Percentiles rank a stretch among this genome's conserved stretches.
Evolutionary conservation across 2,329 filamentous ascomycete species (phyloP).

Genomic region (Diaporthe sp.): DNA sequence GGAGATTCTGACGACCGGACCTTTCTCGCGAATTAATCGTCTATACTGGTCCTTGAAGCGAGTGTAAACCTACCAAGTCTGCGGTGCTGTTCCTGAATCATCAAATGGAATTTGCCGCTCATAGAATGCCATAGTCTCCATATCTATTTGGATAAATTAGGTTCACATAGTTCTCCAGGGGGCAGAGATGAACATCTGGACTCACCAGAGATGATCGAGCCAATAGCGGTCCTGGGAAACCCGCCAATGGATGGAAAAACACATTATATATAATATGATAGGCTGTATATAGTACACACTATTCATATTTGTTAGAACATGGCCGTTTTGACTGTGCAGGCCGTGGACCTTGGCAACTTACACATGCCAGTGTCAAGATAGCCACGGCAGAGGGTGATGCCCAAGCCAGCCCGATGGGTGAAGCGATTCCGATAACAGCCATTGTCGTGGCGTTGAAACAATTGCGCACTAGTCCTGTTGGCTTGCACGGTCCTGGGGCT

Average conservation of each 20-base stretch:
- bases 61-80: background rate
- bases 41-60: too few relatives aligned
- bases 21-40: background rate
- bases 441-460: background rate
- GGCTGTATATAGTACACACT: background rate
- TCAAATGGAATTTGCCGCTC: background rate
- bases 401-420: background rate
- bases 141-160: background rate
- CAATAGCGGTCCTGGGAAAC: background rate
- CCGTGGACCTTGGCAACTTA: background rate
- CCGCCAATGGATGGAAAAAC: background rate
- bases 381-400: background rate
- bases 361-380: background rate
- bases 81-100: background rate
- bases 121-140: constrained; percentile 25
- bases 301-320: background rate
- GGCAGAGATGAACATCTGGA: background rate
- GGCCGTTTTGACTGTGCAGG: too few relatives aligned
- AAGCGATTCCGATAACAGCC: background rate
- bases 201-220: constrained; percentile 18
- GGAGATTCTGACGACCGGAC: constrained; percentile 12
- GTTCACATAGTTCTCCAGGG: background rate
- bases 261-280: constrained; percentile 2
- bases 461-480: background rate
- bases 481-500: background rate